Evolutionary conservation across 2,329 filamentous ascomycete species (phyloP), one percentile per base, ranked within the genome.

Genomic region (Ilyonectria robusta): DNA sequence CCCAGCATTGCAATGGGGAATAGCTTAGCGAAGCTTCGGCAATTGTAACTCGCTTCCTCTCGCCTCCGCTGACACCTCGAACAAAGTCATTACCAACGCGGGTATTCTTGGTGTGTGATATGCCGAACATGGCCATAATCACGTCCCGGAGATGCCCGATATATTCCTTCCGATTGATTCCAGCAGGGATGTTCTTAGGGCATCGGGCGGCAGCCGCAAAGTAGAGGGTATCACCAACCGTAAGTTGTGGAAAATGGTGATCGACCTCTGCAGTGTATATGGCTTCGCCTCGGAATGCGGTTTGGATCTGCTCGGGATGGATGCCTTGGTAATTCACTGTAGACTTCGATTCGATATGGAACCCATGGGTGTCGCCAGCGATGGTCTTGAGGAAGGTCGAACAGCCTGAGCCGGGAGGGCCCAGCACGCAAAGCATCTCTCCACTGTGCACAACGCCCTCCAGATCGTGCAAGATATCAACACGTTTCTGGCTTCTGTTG

Each of bases 181-280:
- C 89, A 1, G 83, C 81, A 1, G 90, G 89, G 2, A 90, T 83
- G 21, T 85, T 77, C 47, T 87, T 86, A 0, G 91, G 90, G n/a
- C 89, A 86, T 53, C 91, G 86, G 4, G 92, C 91, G 23, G 87
- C 84, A 8, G 92, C 91, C 11, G 93, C 92, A 69, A 94, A 94
- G 60, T 88, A 89, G 11, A 94, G 84, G 0, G 93, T 94, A 71
- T 94, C 90, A 55, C 91, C 92, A 11, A 94, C 92, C 1, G 88
- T 90, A 70, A 94, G 80, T 78, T 90, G 87, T 4, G 92, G 91
- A 73, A 94, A 94, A 79, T 94, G 92, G 6, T 92, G 90, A 77
- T 95, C 93, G 35, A 93, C 91, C 79, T 95, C 93, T 51, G 92
- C 92, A 0, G 92, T 94, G 81, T 95, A 95, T 75, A 95, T 94